phyloP scores from a whole-genome alignment of 2,329 filamentous ascomycete species.

The Alternaria angustiovoidea region DNA sequence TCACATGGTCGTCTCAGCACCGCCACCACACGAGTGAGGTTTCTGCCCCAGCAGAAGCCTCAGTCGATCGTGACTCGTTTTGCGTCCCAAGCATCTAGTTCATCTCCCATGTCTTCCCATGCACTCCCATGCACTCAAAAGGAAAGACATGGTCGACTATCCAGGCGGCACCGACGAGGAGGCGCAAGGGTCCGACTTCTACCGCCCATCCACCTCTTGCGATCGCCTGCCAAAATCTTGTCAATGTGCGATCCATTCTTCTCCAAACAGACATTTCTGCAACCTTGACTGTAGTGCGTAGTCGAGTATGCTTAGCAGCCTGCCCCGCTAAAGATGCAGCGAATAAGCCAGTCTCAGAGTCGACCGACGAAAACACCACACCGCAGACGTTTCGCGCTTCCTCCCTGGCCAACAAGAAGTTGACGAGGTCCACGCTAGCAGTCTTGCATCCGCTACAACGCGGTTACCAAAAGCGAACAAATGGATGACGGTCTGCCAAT shows the following conservation, averaged over 20 bases:
- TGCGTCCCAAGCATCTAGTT: constrained; percentile 49
- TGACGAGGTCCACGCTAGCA: neutral
- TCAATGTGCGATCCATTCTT: constrained; percentile 31
- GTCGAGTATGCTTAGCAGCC: neutral
- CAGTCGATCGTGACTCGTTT: neutral
- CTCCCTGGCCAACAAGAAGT: neutral
- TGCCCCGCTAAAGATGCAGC: neutral
- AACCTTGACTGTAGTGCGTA: neutral
- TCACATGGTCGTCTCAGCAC: too few relatives aligned
- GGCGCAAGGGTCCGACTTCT: constrained; percentile 50
- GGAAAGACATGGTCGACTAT: constrained; percentile 29
- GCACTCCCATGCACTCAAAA: neutral
- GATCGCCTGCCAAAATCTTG: constrained; percentile 23
- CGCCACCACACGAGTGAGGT: too few relatives aligned
- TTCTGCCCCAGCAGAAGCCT: too few relatives aligned
- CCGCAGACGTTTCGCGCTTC: neutral
- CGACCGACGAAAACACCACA: neutral
- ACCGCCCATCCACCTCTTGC: constrained; percentile 45
- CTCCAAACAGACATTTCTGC: constrained; percentile 22
- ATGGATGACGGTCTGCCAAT: neutral
- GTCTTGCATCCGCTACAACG: neutral
- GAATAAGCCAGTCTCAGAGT: neutral
- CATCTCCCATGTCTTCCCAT: constrained; percentile 23
- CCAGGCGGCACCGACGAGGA: constrained; percentile 49
- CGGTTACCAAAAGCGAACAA: neutral